A percentile compares a stretch with the other conserved stretches of the same genome.
Evolutionary conservation across 805 yeast genomes (phyloP).

Genomic region (Starmera caribaea): DNA sequence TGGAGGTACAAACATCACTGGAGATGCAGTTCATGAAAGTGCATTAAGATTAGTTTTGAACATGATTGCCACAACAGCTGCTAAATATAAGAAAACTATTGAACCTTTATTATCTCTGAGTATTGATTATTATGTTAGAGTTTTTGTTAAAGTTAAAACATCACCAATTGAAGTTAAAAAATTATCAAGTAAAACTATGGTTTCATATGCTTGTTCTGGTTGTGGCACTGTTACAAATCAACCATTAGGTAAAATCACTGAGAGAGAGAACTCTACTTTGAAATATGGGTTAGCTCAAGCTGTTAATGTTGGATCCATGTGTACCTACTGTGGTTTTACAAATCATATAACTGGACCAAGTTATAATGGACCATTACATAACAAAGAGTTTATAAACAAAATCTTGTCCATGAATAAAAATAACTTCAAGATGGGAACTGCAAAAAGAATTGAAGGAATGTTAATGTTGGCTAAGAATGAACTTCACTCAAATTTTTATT

Average conservation of each 20-base stretch:
- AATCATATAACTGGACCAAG: conserved; percentile 90
- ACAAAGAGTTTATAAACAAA: conserved; percentile 52
- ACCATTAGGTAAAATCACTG: conserved; percentile 56
- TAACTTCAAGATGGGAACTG: conserved; percentile 60
- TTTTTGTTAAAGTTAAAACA: conserved; percentile 68
- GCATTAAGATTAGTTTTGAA: conserved; percentile 80
- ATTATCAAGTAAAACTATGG: conserved; percentile 66
- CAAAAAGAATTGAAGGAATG: conserved; percentile 87
- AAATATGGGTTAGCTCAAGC: conserved; percentile 62
- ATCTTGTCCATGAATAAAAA: conserved; percentile 45
- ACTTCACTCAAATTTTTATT: conserved; percentile 66
- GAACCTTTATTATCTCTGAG: conserved; percentile 82
- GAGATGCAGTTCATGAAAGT: conserved; percentile 86
- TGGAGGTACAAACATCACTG: conserved; percentile 85
- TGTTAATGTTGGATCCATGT: conserved; percentile 48
- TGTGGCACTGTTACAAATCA: conserved; percentile 71
- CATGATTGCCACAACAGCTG: conserved; percentile 73
- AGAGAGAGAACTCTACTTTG: conserved; percentile 28
- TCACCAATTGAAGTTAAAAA: conserved; percentile 79
- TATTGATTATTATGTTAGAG: conserved; percentile 87
- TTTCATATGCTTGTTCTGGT: conserved; percentile 77
- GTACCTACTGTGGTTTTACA: conserved; percentile 60
- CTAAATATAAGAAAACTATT: conserved; percentile 76
- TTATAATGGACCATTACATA: conserved; percentile 84
- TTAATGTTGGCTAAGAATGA: conserved; percentile 74